Evolutionary conservation across 2,329 filamentous ascomycete species (phyloP).

Genomic region (Aphanocladium album): DNA sequence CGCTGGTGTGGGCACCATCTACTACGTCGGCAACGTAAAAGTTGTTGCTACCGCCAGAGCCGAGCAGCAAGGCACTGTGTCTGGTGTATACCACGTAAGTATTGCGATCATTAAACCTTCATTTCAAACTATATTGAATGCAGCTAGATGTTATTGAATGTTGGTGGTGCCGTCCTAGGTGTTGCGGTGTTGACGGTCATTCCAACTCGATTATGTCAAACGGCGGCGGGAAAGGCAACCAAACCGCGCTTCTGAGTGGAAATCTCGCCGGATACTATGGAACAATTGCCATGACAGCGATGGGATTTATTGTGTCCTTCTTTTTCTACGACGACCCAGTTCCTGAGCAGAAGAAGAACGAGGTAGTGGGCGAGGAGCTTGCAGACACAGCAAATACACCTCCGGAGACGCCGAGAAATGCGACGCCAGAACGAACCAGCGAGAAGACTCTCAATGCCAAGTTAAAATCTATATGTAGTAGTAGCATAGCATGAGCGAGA

Average conservation of each 20-base stretch:
- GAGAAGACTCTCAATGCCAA: no score
- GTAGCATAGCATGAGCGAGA: no score
- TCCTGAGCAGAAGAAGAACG: neutral
- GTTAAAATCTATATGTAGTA: no score
- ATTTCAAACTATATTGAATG: neutral
- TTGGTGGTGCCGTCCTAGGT: constrained; percentile 14
- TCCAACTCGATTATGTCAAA: constrained; percentile 18
- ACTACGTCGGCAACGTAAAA: constrained; percentile 14
- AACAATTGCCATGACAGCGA: constrained; percentile 11
- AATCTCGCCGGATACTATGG: constrained; percentile 13
- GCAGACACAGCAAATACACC: no score
- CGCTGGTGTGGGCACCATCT: constrained; percentile 15
- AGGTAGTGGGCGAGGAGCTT: no score
- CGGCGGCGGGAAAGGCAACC: constrained; percentile 10
- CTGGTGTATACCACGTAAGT: constrained; percentile 14
- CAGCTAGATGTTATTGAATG: constrained; percentile 14
- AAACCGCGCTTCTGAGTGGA: constrained; percentile 7
- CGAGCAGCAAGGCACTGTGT: constrained; percentile 13
- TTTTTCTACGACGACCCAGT: neutral
- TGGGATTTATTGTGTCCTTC: neutral
- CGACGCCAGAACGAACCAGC: no score
- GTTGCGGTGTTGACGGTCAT: constrained; percentile 15
- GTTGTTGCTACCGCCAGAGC: constrained; percentile 12
- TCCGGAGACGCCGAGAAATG: no score
- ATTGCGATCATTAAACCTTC: neutral